Evolutionary conservation across 805 yeast species (phyloP).

Genomic region (Pachysolen tannophilus): DNA sequence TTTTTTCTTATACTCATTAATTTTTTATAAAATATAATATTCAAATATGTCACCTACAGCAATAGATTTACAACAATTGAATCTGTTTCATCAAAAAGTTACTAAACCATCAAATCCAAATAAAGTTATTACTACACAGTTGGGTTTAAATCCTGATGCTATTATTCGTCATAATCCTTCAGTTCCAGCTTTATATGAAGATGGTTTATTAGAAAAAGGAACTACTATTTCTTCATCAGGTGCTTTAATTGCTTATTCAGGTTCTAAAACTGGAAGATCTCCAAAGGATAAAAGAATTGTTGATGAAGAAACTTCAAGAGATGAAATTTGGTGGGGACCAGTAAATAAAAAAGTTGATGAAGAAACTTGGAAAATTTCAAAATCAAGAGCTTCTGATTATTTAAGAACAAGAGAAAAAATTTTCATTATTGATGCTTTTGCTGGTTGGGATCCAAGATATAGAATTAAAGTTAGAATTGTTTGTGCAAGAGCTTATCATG

Average conservation of each 20-base stretch:
- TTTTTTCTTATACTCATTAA: too few relatives aligned
- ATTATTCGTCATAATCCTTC: constrained; percentile 85
- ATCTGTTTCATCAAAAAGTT: constrained; percentile 20
- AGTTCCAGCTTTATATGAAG: constrained; percentile 89
- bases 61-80: constrained; percentile 22
- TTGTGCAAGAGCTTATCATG: constrained; percentile 98
- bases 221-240: constrained; percentile 91
- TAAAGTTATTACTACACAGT: constrained; percentile 21
- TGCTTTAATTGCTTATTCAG: constrained; percentile 92
- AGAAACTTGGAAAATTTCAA: constrained; percentile 89
- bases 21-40: too few relatives aligned
- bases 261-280: constrained; percentile 94
- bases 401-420: constrained; percentile 91
- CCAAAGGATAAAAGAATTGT: constrained; percentile 98
- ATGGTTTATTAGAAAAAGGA: constrained; percentile 82
- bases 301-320: constrained; percentile 79
- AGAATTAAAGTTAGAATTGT: constrained; percentile 92
- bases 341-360: constrained; percentile 93
- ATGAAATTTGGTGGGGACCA: constrained; percentile 98
- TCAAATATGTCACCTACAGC: constrained; percentile 33
- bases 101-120: constrained; percentile 17
- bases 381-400: constrained; percentile 95
- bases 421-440: constrained; percentile 92
- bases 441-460: constrained; percentile 99
- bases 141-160: constrained; percentile 53